These are phyloP conservation scores for Penicillium sp. DNA, from an alignment of 2,329 filamentous ascomycete genomes.

Conservation along the genomic window DNA sequence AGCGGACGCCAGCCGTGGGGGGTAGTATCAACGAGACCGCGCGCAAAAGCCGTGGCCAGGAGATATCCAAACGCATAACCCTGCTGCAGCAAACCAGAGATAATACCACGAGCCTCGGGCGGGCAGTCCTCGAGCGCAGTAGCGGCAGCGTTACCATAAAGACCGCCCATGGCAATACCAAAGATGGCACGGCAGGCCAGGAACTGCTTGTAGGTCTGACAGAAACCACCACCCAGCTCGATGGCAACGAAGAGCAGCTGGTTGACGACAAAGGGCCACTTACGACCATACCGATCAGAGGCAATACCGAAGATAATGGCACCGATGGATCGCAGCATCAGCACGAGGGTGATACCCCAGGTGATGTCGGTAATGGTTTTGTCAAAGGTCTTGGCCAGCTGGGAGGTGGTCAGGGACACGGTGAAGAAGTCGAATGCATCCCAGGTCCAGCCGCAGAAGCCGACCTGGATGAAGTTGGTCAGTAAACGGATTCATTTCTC, in stretches of 20 bases:
- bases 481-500: background rate
- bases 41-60: slow-evolving; percentile 62
- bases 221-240: slow-evolving; percentile 66
- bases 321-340: slow-evolving; percentile 68
- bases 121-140: slow-evolving; percentile 69
- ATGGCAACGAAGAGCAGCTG: slow-evolving; percentile 66
- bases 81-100: slow-evolving; percentile 68
- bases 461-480: slow-evolving; percentile 37
- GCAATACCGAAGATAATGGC: slow-evolving; percentile 62
- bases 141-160: slow-evolving; percentile 67
- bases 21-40: slow-evolving; percentile 68
- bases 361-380: slow-evolving; percentile 64
- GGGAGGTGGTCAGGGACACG: slow-evolving; percentile 61
- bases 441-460: slow-evolving; percentile 59
- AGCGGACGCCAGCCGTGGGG: slow-evolving; percentile 81
- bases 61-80: slow-evolving; percentile 70
- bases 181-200: slow-evolving; percentile 65
- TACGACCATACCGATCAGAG: slow-evolving; percentile 60
- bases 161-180: slow-evolving; percentile 68
- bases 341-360: slow-evolving; percentile 63
- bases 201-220: slow-evolving; percentile 63
- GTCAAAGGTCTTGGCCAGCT: slow-evolving; percentile 60
- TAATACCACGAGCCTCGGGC: slow-evolving; percentile 61
- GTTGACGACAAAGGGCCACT: slow-evolving; percentile 67
- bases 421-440: slow-evolving; percentile 69